Base-by-base conservation (phyloP, 1,139 yeast species). In the Magnusiomyces suaveolens region DNA sequence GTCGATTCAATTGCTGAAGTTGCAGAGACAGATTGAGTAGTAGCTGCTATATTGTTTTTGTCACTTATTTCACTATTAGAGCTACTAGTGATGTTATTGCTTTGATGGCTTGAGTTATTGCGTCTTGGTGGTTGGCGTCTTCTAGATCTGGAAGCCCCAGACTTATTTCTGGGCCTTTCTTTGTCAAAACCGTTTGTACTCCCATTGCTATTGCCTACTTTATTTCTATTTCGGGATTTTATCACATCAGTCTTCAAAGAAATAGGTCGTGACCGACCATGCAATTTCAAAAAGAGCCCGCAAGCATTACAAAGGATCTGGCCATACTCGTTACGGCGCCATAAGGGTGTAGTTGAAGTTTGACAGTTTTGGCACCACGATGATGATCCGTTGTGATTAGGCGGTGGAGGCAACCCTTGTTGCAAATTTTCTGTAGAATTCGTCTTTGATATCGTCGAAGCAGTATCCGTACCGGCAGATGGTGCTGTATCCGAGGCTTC, bases 271-370 rank as follows among this genome's bases (percentile, higher is more conserved):
- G 96, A 87, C 54, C 95, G 79, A 25, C 96, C 96, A 66, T 90
- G 97, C 46, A 90, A 76, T 70, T 90, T 90, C 59, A 90, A 73
- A 65, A 90, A 90, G 54, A 90, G 75, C 0, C 97, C 97, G 72
- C 97, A 90, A 2, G 97, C 97, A 72, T 90, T 90, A 69, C 97
- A 90, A 52, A 90, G 76, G 18, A 88, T 95, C 62, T 87, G 94
- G 18, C 97, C 97, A 20, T 86, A 80, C 66, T 89, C 96, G 69
- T 89, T 96, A 62, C 97, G 76, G 69, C 97, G 78, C 97, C 97
- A 90, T 29, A 90, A 74, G 0, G 97, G 97, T 1, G 97, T 90
- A 1, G 92, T 89, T 58, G 87, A 86, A 3, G 97, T 90, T 63
- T 84, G 80, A 72, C 97, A 90, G 69, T 90, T 90, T 62, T 85